These are phyloP conservation scores for Cutaneotrichosporon sp. DNA, from an alignment of 1,284 basidiomycete species.

Conservation along the genomic window DNA sequence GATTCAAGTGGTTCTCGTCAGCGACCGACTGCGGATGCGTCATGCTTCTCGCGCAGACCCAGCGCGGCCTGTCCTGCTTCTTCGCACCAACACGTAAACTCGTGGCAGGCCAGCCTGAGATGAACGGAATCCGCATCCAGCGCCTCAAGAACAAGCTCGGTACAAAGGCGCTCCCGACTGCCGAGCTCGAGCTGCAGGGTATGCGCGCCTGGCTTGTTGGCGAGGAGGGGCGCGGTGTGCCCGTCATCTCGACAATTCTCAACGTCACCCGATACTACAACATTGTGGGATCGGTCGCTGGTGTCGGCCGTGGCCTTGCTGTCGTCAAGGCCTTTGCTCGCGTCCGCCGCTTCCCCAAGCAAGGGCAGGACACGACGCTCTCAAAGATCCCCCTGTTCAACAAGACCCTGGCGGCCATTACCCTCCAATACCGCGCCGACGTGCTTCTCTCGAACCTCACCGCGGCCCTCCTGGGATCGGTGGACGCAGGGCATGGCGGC, in stretches of 20 bases:
- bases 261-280: conserved; percentile 75
- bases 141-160: conserved; percentile 77
- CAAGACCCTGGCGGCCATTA: conserved; percentile 62
- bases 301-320: conserved; percentile 63
- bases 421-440: conserved; percentile 65
- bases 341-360: conserved; percentile 57
- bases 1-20: conserved; percentile 81
- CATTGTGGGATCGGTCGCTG: conserved; percentile 54
- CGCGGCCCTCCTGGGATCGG: conserved; percentile 62
- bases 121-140: conserved; percentile 71
- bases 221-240: conserved; percentile 63
- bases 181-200: conserved; percentile 66
- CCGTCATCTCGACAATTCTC: conserved; percentile 67
- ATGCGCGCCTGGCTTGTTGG: conserved; percentile 69
- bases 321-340: conserved; percentile 65
- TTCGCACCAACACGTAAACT: conserved; percentile 57
- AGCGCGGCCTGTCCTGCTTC: conserved; percentile 66
- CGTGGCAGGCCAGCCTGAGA: conserved; percentile 35
- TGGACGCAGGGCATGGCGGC: conserved; percentile 59
- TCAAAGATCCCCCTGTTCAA: conserved; percentile 57
- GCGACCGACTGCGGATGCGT: conserved; percentile 61
- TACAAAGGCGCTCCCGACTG: conserved; percentile 72
- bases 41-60: conserved; percentile 23
- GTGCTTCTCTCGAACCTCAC: conserved; percentile 63
- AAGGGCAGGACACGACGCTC: conserved; percentile 58